A percentile compares a stretch with the other conserved stretches of the same genome.
Conservation (phyloP, 176 grass and related monocot species). For the Avena eriantha region DNA sequence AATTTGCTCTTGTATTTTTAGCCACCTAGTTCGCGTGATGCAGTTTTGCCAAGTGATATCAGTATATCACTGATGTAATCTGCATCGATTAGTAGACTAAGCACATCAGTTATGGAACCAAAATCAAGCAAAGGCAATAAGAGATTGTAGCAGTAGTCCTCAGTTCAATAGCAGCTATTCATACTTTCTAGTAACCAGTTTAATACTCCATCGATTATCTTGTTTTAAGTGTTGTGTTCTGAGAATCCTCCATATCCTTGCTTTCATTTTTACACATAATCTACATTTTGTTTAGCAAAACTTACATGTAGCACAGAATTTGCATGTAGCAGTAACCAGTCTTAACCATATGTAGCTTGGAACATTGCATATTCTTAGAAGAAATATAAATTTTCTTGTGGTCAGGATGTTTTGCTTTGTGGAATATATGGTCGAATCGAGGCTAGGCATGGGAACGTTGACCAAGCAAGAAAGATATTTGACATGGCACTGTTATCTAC, state of each 20-base stretch:
- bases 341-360: constrained; percentile 22
- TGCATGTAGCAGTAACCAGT: not conserved
- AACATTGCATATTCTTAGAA: not conserved
- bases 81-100: constrained; percentile 15
- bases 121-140: constrained; percentile 13
- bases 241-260: not conserved
- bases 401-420: constrained; percentile 88
- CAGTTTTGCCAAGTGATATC: constrained; percentile 6
- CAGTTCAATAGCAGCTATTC: constrained; percentile 2
- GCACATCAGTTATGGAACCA: constrained; percentile 4
- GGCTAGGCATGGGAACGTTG: constrained; percentile 77
- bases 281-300: constrained; percentile 3
- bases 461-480: constrained; percentile 96
- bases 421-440: constrained; percentile 91
- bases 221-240: not conserved
- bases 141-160: constrained; percentile 3
- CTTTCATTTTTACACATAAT: not conserved
- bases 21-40: not conserved
- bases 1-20: not conserved
- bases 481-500: constrained; percentile 89
- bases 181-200: constrained; percentile 26
- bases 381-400: constrained; percentile 21
- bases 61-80: not conserved
- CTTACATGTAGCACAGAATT: not conserved
- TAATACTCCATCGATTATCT: not conserved